phyloP scores from a whole-genome alignment of 2,329 filamentous ascomycete genomes.

The Diaporthe ampelina region DNA sequence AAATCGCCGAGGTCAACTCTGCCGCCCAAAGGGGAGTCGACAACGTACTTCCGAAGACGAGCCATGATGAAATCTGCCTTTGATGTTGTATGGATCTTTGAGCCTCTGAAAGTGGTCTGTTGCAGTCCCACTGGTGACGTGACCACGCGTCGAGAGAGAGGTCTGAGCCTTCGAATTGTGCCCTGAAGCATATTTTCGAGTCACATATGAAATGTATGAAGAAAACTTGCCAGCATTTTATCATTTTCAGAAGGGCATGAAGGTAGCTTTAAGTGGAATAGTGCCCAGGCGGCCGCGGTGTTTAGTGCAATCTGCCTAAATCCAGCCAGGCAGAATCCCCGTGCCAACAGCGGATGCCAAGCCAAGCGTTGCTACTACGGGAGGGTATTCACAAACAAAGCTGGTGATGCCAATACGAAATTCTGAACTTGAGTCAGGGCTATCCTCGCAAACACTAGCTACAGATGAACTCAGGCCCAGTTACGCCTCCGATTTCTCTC shows the following conservation, averaged over 20 bases:
- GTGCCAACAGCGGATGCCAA: too few species aligned
- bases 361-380: too few species aligned
- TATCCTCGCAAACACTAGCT: neutral
- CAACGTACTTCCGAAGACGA: neutral
- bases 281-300: neutral
- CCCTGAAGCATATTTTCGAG: too few species aligned
- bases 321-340: constrained; percentile 4
- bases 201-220: too few species aligned
- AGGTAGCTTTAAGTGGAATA: neutral
- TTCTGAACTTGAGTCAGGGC: too few species aligned
- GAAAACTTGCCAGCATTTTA: too few species aligned
- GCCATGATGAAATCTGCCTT: neutral
- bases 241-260: neutral
- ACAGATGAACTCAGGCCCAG: neutral
- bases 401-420: too few species aligned
- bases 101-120: too few species aligned
- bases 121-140: too few species aligned
- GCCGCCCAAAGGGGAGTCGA: neutral
- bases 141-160: too few species aligned
- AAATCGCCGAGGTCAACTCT: constrained; percentile 1
- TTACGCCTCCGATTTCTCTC: neutral
- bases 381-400: too few species aligned
- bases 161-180: too few species aligned
- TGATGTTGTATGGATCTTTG: neutral
- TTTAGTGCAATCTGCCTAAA: constrained; percentile 18